Conservation (phyloP, 768 basidiomycete genomes). For the Tulasnella sp. region DNA sequence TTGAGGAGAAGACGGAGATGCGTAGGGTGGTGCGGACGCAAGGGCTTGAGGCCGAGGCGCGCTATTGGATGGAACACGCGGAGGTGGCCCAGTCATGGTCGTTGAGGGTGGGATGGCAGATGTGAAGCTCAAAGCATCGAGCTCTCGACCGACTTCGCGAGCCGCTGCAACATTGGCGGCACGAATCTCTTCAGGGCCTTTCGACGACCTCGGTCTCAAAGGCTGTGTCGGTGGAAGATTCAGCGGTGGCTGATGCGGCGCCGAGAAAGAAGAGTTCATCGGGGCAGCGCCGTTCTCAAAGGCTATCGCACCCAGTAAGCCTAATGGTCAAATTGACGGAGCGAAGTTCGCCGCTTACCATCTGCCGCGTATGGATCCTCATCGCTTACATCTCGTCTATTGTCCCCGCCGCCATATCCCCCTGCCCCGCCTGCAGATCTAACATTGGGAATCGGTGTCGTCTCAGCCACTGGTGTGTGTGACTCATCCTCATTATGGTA, state of each 20-base stretch:
- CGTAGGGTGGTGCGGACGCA: background rate
- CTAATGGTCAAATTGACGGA: background rate
- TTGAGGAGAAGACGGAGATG: background rate
- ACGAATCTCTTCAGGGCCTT: background rate
- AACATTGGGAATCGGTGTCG: background rate
- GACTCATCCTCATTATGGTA: conserved; percentile 7
- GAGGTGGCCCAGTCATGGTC: background rate
- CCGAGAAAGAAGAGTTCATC: background rate
- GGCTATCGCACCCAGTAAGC: background rate
- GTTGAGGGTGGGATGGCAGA: background rate
- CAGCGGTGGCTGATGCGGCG: background rate
- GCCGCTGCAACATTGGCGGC: conserved; percentile 18
- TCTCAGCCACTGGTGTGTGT: background rate
- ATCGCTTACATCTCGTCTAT: background rate
- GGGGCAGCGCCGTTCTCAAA: background rate
- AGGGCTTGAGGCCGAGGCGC: background rate
- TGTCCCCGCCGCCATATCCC: background rate
- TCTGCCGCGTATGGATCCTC: conserved; percentile 13
- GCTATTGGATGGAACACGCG: background rate
- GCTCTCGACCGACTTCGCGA: conserved; percentile 12
- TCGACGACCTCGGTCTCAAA: background rate
- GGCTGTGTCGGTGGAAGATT: background rate
- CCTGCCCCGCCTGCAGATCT: background rate
- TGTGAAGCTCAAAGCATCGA: conserved; percentile 12
- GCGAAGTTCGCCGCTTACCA: background rate